Evolutionary conservation across 2,329 filamentous ascomycete genomes (phyloP).

Genomic region (Fusarium sp.): DNA sequence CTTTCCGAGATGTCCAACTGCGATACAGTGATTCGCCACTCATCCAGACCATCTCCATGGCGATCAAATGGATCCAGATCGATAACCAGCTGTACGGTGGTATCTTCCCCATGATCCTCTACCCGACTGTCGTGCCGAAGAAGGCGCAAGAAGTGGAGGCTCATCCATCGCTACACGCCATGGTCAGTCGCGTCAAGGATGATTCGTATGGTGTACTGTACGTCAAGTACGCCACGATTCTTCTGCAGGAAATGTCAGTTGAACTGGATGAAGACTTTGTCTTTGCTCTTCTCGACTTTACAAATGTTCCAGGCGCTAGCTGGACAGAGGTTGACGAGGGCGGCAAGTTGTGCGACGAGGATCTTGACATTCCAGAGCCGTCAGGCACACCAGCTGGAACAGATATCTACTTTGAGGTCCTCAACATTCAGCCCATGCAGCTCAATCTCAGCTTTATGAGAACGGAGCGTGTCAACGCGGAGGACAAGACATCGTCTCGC

Average conservation of each 20-base stretch:
- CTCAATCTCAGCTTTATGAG: conserved; percentile 96
- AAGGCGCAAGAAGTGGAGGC: conserved; percentile 95
- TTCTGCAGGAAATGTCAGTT: conserved; percentile 97
- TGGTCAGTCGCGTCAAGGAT: conserved; percentile 94
- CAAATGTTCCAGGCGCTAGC: conserved; percentile 88
- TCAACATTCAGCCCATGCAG: conserved; percentile 98
- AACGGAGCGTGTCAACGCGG: conserved; percentile 94
- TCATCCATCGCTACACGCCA: conserved; percentile 92
- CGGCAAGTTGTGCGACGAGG: conserved; percentile 88
- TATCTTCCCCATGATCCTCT: conserved; percentile 96
- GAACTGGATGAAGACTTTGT: conserved; percentile 99
- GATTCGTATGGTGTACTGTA: conserved; percentile 98
- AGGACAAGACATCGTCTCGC: conserved; percentile 88
- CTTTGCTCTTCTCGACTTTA: conserved; percentile 93
- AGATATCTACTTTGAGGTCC: conserved; percentile 96
- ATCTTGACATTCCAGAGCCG: conserved; percentile 91
- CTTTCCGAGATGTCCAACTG: conserved; percentile 88
- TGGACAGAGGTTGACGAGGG: conserved; percentile 77
- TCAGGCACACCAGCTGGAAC: conserved; percentile 85
- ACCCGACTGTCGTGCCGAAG: conserved; percentile 97
- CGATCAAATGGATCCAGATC: conserved; percentile 98
- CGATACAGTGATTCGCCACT: conserved; percentile 93
- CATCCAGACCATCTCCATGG: conserved; percentile 90
- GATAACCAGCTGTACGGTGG: conserved; percentile 99
- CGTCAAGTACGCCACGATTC: conserved; percentile 95